Percentiles rank a stretch among this genome's conserved stretches.
These are phyloP conservation scores for Xylaria grammica DNA, from an alignment of 495 filamentous ascomycete species.

Conservation along the genomic window DNA sequence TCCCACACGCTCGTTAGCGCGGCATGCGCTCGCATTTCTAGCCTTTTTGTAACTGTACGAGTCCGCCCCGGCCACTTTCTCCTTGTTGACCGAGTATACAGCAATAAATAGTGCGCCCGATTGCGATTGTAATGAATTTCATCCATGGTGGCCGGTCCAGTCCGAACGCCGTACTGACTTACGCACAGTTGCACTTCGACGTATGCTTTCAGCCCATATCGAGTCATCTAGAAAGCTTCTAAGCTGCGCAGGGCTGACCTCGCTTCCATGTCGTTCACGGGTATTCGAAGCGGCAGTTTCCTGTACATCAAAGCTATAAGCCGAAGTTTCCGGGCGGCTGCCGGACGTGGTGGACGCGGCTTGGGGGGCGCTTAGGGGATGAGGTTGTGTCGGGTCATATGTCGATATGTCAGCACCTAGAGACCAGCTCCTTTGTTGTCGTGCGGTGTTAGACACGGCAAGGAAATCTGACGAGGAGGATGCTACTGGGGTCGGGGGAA, in stretches of 20 bases:
- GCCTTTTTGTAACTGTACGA: background rate
- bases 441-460: slow-evolving; percentile 42
- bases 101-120: background rate
- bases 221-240: slow-evolving; percentile 83
- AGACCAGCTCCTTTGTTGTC: slow-evolving; percentile 47
- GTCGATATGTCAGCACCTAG: slow-evolving; percentile 47
- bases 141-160: slow-evolving; percentile 30
- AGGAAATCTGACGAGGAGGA: slow-evolving; percentile 41
- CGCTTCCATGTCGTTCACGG: slow-evolving; percentile 64
- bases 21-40: background rate
- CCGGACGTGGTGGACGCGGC: slow-evolving; percentile 35
- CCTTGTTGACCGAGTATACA: background rate
- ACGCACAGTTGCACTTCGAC: slow-evolving; percentile 82
- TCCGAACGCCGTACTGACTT: slow-evolving; percentile 47
- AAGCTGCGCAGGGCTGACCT: slow-evolving; percentile 77
- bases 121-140: background rate
- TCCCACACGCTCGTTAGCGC: background rate
- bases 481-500: slow-evolving; percentile 22
- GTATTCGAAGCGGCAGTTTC: slow-evolving; percentile 34
- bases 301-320: slow-evolving; percentile 53
- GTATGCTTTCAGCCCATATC: slow-evolving; percentile 90
- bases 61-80: background rate
- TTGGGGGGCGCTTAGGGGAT: slow-evolving; percentile 50
- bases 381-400: slow-evolving; percentile 47
- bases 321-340: slow-evolving; percentile 37